These are phyloP conservation scores for Francoa sonchifolia DNA, from an alignment of 441 rosid species.

Conservation along the genomic window DNA sequence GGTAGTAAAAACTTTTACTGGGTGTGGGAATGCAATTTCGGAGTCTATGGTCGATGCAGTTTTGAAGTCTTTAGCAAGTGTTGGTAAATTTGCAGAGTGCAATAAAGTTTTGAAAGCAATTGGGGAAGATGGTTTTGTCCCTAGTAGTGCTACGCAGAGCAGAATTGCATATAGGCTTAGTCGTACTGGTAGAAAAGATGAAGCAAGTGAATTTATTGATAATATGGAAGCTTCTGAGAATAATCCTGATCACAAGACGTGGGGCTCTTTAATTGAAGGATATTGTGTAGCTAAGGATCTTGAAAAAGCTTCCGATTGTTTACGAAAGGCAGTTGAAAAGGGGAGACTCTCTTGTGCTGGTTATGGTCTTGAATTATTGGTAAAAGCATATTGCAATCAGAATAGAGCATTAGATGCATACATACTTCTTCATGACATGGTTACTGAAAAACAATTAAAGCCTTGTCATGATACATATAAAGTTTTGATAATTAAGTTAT, in stretches of 20 bases:
- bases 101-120: constrained; percentile 52
- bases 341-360: constrained; percentile 28
- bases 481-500: constrained; percentile 39
- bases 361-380: constrained; percentile 47
- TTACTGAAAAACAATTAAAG: constrained; percentile 24
- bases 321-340: constrained; percentile 38
- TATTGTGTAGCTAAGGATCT: constrained; percentile 54
- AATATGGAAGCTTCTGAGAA: constrained; percentile 34
- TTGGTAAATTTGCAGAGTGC: constrained; percentile 39
- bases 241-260: constrained; percentile 35
- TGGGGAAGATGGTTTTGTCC: constrained; percentile 40
- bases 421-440: constrained; percentile 37
- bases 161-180: constrained; percentile 43
- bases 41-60: constrained; percentile 44
- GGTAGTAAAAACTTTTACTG: constrained; percentile 37
- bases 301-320: constrained; percentile 47
- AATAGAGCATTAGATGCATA: constrained; percentile 49
- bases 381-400: constrained; percentile 44
- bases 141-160: constrained; percentile 32
- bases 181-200: constrained; percentile 40
- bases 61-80: constrained; percentile 53
- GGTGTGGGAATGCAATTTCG: constrained; percentile 39
- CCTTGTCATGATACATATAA: constrained; percentile 54
- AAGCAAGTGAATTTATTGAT: constrained; percentile 31
- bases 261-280: constrained; percentile 59